These are phyloP conservation scores for Cordyceps javanica DNA, from an alignment of 2,329 filamentous ascomycete genomes.

Conservation along the genomic window DNA sequence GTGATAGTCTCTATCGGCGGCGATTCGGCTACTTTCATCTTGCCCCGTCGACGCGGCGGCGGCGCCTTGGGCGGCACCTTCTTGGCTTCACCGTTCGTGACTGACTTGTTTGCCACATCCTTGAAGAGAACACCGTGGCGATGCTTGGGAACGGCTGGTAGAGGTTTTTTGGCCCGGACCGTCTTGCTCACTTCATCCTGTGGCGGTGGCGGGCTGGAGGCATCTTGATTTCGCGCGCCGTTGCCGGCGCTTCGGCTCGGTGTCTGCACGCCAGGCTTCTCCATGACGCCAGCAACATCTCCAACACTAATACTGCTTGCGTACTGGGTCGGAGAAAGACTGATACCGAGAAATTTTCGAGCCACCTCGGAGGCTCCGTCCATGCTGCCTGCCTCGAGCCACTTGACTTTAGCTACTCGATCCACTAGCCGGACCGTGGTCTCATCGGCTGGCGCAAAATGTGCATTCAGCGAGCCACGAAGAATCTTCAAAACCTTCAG, in stretches of 20 bases:
- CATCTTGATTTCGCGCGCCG: constrained; percentile 19
- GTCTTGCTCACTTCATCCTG: constrained; percentile 19
- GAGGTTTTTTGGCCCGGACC: constrained; percentile 37
- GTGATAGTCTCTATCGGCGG: constrained; percentile 24
- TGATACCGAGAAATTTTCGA: constrained; percentile 63
- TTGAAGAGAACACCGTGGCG: constrained; percentile 44
- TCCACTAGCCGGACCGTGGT: constrained; percentile 73
- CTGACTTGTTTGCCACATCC: constrained; percentile 26
- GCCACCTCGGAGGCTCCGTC: constrained; percentile 42
- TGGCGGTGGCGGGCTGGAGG: constrained; percentile 16
- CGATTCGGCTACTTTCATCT: constrained; percentile 30
- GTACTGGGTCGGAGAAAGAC: constrained; percentile 57
- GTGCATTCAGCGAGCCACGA: constrained; percentile 54
- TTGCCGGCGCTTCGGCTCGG: constrained; percentile 55
- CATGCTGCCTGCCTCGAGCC: constrained; percentile 45
- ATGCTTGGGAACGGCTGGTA: constrained; percentile 52
- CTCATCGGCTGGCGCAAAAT: constrained; percentile 76
- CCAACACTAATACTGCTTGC: constrained; percentile 69
- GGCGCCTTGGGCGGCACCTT: constrained; percentile 40
- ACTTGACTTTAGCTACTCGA: constrained; percentile 66
- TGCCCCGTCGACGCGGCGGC: constrained; percentile 40
- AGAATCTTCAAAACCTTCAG: constrained; percentile 69
- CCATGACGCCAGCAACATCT: constrained; percentile 72
- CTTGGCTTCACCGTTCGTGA: constrained; percentile 27
- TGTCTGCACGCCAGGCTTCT: constrained; percentile 77